Evolutionary conservation across 805 yeast species (phyloP), one percentile per base, ranked within the genome.

Genomic region (Hanseniaspora lachancei): DNA sequence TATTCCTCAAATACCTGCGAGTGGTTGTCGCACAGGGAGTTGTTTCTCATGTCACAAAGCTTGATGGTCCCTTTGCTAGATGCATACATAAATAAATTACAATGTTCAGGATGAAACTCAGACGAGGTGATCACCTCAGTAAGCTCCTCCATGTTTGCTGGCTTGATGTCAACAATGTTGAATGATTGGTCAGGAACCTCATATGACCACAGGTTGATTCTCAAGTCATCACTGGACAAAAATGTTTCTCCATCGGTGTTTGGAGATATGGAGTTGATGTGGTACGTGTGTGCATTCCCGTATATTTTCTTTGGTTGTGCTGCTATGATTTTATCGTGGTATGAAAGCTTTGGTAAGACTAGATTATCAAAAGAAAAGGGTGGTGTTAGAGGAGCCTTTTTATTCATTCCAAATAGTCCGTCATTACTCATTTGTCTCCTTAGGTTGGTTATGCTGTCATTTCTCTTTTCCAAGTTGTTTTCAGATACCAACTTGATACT

Each of bases 71-170:
- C 99, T 69, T 91, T 93, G 54, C 95, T 85, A 13, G 95, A 85
- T 6, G 96, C 84, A 72, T 93, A 91, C 89, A 91, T 89, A 70
- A 93, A 91, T 64, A 86, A 73, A 68, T 93, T 93, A 74, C 99
- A 93, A 66, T 82, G 82, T 47, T 74, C 71, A 16, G 99, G 98
- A 69, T 95, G 97, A 73, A 93, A 93, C 68, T 89, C 96, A 2
- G 97, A 95, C 64, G 89, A 79, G 18, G 99, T 93, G 61, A 93
- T 91, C 53, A 93, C 98, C 70, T 93, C 98, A 10, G 98, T 91
- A 63, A 93, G 78, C 72, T 93, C 99, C 73, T 93, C 99, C 98
- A 93, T 95, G 70, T 89, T 89, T 7, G 89, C 86, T 10, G 99
- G 99, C 69, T 95, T 89, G 65, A 93, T 93, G 71, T 93, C 98